Percentiles rank a stretch among this genome's conserved stretches.
phyloP scores from a whole-genome alignment of 176 grass and related monocot genomes.

The Aegilops speltoides region DNA sequence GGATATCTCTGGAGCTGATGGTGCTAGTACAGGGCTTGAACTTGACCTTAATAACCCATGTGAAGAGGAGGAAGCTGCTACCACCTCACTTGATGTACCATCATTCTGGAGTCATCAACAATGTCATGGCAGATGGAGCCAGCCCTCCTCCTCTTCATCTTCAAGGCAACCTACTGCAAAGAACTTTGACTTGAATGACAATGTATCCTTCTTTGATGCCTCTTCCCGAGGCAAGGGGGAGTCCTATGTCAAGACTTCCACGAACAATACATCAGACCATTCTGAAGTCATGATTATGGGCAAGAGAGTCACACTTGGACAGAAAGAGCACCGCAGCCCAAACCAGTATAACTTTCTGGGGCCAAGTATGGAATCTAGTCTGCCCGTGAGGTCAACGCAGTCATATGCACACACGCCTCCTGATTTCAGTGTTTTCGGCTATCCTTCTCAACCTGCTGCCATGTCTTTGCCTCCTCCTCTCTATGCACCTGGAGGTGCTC shows the following conservation, averaged over 20 bases:
- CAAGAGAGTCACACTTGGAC: slow-evolving; percentile 40
- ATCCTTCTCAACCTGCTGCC: slow-evolving; percentile 25
- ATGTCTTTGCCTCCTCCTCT: slow-evolving; percentile 33
- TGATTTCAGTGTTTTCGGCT: slow-evolving; percentile 33
- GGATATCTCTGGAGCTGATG: slow-evolving; percentile 39
- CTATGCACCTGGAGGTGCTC: slow-evolving; percentile 41
- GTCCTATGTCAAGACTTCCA: slow-evolving; percentile 37
- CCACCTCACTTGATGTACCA: slow-evolving; percentile 9
- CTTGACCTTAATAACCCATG: slow-evolving; percentile 61
- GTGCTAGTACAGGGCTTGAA: slow-evolving; percentile 21
- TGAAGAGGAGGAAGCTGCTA: slow-evolving; percentile 34
- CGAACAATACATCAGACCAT: slow-evolving; percentile 9
- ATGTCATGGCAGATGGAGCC: slow-evolving; percentile 28
- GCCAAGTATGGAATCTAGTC: slow-evolving; percentile 29
- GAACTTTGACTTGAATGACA: slow-evolving; percentile 81
- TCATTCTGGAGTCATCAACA: slow-evolving; percentile 39
- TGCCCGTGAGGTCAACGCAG: slow-evolving; percentile 28
- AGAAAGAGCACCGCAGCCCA: slow-evolving; percentile 37
- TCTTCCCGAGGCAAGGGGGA: slow-evolving; percentile 28
- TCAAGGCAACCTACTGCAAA: slow-evolving; percentile 51
- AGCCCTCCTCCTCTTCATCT: slow-evolving; percentile 49
- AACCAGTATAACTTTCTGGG: slow-evolving; percentile 52
- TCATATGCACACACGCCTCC: slow-evolving; percentile 37
- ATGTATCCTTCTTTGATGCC: slow-evolving; percentile 29
- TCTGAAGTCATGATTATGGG: slow-evolving; percentile 61